Evolutionary conservation across 208 protist species (phyloP).

Genomic region (Leptomonas pyrrhocoris): DNA sequence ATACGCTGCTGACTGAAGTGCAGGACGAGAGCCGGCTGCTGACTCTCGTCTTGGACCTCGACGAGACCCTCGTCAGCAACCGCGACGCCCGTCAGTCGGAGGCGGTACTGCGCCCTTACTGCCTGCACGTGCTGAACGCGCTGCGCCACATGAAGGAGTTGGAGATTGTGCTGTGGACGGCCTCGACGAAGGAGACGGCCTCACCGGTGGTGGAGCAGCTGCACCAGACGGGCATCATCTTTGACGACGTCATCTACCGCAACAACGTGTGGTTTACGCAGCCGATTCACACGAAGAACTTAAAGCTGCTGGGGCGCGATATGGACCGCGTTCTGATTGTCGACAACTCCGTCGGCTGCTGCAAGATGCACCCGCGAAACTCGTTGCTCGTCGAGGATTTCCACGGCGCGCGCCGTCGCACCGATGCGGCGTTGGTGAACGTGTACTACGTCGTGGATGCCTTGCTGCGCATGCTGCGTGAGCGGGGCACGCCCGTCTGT

Average conservation of each 20-base stretch:
- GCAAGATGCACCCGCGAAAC: conserved; percentile 88
- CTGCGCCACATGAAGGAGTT: conserved; percentile 83
- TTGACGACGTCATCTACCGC: conserved; percentile 90
- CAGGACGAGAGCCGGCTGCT: conserved; percentile 64
- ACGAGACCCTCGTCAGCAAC: conserved; percentile 93
- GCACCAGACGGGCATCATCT: conserved; percentile 69
- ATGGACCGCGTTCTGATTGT: conserved; percentile 89
- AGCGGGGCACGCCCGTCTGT: conserved; percentile 44
- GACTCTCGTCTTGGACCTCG: conserved; percentile 92
- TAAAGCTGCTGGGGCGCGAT: conserved; percentile 90
- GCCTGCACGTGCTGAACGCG: conserved; percentile 85
- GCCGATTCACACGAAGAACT: conserved; percentile 91
- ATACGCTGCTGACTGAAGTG: conserved; percentile 58
- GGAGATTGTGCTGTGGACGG: conserved; percentile 94
- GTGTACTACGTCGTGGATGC: conserved; percentile 90
- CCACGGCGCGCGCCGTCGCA: conserved; percentile 56
- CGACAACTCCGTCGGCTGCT: conserved; percentile 93
- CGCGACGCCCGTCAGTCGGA: conserved; percentile 50
- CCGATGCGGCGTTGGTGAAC: conserved; percentile 86
- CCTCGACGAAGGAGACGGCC: conserved; percentile 90
- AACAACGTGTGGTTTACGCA: conserved; percentile 92
- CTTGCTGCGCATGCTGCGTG: conserved; percentile 49
- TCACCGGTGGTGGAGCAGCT: conserved; percentile 84
- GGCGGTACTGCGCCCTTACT: conserved; percentile 87
- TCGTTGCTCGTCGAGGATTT: conserved; percentile 90